Base-by-base conservation (phyloP, 2,329 filamentous ascomycete species). In the Colletotrichum magnum region DNA sequence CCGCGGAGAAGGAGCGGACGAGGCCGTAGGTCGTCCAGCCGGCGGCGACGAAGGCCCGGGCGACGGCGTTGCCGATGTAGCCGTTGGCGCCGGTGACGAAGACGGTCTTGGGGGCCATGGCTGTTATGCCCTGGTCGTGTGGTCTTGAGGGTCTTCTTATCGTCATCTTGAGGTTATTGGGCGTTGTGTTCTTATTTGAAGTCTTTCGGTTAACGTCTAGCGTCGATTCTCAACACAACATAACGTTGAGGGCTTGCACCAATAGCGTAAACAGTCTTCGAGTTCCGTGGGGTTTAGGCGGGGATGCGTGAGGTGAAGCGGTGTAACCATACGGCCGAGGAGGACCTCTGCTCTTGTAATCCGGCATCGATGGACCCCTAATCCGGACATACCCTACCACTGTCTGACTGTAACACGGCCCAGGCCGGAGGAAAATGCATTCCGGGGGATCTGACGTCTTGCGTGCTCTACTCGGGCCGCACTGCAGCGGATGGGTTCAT, bases 71-170 rank as follows among this genome's bases (percentile, higher is more conserved):
- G 43, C 85, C 85, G 48, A 86, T 82, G 73, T 84, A 86, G 10
- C 84, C 84, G 59, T 85, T 85, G 13, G 84, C 84, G 9, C 84
- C 85, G 2, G 81, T 85, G 26, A 86, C 79, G 6, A 86, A 76
- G n/a, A 81, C 83, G 1, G 78, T 79, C 28, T 72, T 75, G 16
- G 69, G 21, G 21, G 41, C 24, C 51, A 68, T 71, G 2, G 4
- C 58, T 45, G 60, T 71, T 5, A 2, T 54, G 28, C 13, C 15
- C n/a, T 32, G 13, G 3, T 24, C 45, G 6, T 16, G 9, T 3
- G 18, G n/a, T 9, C 21, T 43, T 10, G 18, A 45, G 24, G 56
- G 28, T 51, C 41, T 32, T 18, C 18, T 36, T 21, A 21, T 45
- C 18, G 24, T 50, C 32, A 26, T 59, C 13, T 3, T n/a, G 16